These are phyloP conservation scores for Talaromyces marneffei DNA, from an alignment of 2,329 filamentous ascomycete genomes.

Conservation along the genomic window DNA sequence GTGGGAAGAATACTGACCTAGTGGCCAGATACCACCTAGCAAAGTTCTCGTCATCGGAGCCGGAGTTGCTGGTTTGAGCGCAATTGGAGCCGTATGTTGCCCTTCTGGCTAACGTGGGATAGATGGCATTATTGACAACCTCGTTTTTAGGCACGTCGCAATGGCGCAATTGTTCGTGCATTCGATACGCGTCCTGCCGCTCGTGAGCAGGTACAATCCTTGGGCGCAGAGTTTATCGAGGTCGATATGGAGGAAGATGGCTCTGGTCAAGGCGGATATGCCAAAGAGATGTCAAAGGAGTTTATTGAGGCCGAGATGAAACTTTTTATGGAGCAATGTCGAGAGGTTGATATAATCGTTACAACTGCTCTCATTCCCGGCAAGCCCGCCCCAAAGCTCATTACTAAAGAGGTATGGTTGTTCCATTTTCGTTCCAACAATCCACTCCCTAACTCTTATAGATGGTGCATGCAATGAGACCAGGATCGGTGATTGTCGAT, in stretches of 20 bases:
- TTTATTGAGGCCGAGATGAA: slow-evolving; percentile 93
- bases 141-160: slow-evolving; percentile 58
- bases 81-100: slow-evolving; percentile 64
- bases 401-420: slow-evolving; percentile 58
- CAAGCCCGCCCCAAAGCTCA: slow-evolving; percentile 73
- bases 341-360: slow-evolving; percentile 86
- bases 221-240: slow-evolving; percentile 85
- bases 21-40: slow-evolving; percentile 70
- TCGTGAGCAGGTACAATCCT: slow-evolving; percentile 81
- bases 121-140: neutral
- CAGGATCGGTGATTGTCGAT: slow-evolving; percentile 82
- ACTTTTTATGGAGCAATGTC: slow-evolving; percentile 78
- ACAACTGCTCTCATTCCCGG: slow-evolving; percentile 90
- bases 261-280: slow-evolving; percentile 77
- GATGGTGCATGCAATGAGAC: slow-evolving; percentile 80
- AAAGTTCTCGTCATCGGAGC: slow-evolving; percentile 88
- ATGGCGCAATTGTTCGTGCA: slow-evolving; percentile 83
- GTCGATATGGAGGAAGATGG: slow-evolving; percentile 81
- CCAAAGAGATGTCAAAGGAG: slow-evolving; percentile 90
- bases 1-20: neutral
- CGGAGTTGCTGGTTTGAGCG: slow-evolving; percentile 80
- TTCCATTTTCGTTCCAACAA: neutral
- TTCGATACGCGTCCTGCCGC: slow-evolving; percentile 89
- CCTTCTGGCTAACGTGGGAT: neutral
- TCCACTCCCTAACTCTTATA: slow-evolving; percentile 26